These are phyloP conservation scores for Pyrenophora graminea DNA, from an alignment of 2,329 filamentous ascomycete genomes.

Conservation along the genomic window DNA sequence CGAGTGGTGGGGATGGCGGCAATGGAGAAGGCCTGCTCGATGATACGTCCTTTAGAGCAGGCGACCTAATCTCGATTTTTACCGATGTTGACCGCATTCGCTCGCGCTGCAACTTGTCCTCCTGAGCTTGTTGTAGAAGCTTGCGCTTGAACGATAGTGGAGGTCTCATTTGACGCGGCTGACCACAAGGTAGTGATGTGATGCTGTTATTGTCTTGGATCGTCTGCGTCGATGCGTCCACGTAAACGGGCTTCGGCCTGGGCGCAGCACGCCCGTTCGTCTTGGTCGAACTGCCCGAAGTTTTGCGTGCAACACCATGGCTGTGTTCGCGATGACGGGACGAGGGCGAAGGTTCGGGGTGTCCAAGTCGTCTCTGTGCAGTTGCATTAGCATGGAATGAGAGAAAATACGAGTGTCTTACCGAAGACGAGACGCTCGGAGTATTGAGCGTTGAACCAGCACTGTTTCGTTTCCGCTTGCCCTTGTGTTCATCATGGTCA, in stretches of 20 bases:
- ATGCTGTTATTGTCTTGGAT: constrained; percentile 21
- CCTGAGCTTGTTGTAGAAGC: constrained; percentile 45
- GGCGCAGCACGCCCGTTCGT: constrained; percentile 36
- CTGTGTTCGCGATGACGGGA: constrained; percentile 42
- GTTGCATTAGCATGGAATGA: constrained; percentile 26
- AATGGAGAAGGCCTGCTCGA: constrained; percentile 40
- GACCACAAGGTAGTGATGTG: constrained; percentile 16
- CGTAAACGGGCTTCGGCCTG: constrained; percentile 40
- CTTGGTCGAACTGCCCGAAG: constrained; percentile 47
- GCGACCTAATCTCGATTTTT: constrained; percentile 41
- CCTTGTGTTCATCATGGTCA: constrained; percentile 60
- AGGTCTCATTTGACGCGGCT: constrained; percentile 31
- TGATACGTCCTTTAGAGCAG: constrained; percentile 38
- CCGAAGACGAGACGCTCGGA: constrained; percentile 51
- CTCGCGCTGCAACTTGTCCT: constrained; percentile 45
- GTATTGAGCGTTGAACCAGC: constrained; percentile 59
- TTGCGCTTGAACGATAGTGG: constrained; percentile 44
- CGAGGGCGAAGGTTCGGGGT: constrained; percentile 44
- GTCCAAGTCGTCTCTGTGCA: constrained; percentile 44
- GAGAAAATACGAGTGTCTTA: constrained; percentile 32
- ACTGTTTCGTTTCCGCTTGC: constrained; percentile 61
- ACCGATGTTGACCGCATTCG: constrained; percentile 43
- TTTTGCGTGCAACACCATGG: constrained; percentile 42
- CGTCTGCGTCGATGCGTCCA: constrained; percentile 43
- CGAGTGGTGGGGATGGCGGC: constrained; percentile 29